Evolutionary conservation across 1,284 basidiomycete genomes (phyloP).

Genomic region (Microbotryomycetes sp.): DNA sequence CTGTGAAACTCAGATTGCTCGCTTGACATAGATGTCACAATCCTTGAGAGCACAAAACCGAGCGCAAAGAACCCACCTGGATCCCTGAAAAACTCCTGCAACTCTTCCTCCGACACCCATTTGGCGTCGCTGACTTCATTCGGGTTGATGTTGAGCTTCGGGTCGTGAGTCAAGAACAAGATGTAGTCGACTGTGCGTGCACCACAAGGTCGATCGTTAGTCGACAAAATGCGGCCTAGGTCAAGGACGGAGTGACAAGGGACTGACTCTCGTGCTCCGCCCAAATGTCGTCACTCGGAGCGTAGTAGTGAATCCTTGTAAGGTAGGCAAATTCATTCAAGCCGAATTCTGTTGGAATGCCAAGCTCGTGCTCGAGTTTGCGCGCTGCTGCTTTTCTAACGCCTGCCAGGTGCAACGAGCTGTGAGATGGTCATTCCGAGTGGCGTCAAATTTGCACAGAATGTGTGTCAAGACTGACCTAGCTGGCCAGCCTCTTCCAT

Average conservation of each 20-base stretch:
- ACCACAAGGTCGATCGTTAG: neutral
- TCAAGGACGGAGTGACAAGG: too few relatives aligned
- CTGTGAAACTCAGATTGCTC: neutral
- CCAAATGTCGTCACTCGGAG: slow-evolving; percentile 87
- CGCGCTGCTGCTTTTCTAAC: slow-evolving; percentile 83
- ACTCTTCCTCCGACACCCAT: slow-evolving; percentile 84
- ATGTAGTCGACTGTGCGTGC: slow-evolving; percentile 89
- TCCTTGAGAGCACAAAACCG: neutral
- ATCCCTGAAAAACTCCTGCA: slow-evolving; percentile 84
- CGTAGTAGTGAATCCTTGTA: slow-evolving; percentile 95
- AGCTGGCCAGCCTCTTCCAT: slow-evolving; percentile 63
- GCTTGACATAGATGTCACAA: too few relatives aligned
- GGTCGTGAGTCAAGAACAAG: slow-evolving; percentile 84
- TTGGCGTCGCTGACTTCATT: slow-evolving; percentile 91
- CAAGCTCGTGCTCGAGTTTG: slow-evolving; percentile 95
- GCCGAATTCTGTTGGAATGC: slow-evolving; percentile 73
- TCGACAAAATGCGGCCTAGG: neutral
- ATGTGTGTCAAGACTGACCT: slow-evolving; percentile 50
- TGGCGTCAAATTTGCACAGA: neutral
- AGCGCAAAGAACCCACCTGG: slow-evolving; percentile 50
- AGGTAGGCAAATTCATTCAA: slow-evolving; percentile 88
- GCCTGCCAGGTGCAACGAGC: slow-evolving; percentile 41
- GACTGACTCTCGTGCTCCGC: slow-evolving; percentile 93
- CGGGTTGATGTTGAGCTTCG: slow-evolving; percentile 70
- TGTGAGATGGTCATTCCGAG: too few relatives aligned